Conservation (phyloP, 2,329 filamentous ascomycete genomes). For the Ceratocystis variospora region DNA sequence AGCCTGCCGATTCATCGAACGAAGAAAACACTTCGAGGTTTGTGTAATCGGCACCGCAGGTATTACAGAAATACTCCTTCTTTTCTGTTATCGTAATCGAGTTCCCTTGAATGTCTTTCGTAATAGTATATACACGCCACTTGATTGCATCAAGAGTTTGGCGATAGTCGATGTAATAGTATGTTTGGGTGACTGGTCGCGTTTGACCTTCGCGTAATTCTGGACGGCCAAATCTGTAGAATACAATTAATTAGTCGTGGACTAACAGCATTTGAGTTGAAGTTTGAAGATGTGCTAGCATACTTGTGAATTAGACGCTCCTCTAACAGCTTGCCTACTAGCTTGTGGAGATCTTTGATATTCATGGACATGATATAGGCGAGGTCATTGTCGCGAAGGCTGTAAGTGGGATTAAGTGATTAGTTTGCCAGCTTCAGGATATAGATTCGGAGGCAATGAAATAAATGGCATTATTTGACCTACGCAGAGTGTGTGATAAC, state of each 20-base stretch:
- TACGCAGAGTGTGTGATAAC: conserved; percentile 70
- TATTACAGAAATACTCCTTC: conserved; percentile 77
- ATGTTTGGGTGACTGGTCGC: conserved; percentile 72
- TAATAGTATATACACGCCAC: conserved; percentile 77
- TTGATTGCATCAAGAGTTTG: conserved; percentile 93
- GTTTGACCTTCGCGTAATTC: conserved; percentile 71
- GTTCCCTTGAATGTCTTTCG: conserved; percentile 74
- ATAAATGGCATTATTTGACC: background rate
- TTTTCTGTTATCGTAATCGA: conserved; percentile 69
- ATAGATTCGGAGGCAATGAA: background rate
- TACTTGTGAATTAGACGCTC: conserved; percentile 48
- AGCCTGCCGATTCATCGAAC: conserved; percentile 49
- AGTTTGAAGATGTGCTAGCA: conserved; percentile 45
- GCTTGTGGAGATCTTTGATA: conserved; percentile 79
- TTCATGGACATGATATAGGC: conserved; percentile 79
- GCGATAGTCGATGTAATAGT: conserved; percentile 94
- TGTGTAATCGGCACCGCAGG: conserved; percentile 77
- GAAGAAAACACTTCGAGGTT: conserved; percentile 77
- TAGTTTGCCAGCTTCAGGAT: conserved; percentile 48
- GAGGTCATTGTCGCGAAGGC: conserved; percentile 78
- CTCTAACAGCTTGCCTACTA: conserved; percentile 72
- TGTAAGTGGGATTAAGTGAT: conserved; percentile 49
- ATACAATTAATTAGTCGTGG: background rate
- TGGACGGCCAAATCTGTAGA: conserved; percentile 31
- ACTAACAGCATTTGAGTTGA: conserved; percentile 27